A percentile compares a stretch with the other conserved stretches of the same genome.
Conservation (phyloP, 2,329 filamentous ascomycete genomes). For the Chrysosporium keratinophilum region DNA sequence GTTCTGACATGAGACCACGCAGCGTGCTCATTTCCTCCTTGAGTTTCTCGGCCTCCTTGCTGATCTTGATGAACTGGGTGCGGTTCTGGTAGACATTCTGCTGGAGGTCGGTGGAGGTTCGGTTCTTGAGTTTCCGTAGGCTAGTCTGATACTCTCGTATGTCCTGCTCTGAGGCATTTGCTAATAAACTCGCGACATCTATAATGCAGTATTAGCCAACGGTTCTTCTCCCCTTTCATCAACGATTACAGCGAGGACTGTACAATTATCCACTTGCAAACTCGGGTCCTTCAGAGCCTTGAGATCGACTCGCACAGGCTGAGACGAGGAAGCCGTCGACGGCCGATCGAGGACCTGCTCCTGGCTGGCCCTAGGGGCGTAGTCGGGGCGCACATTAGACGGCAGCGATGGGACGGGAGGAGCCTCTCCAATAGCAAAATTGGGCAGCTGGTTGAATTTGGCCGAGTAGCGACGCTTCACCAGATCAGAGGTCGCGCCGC, state of each 20-base stretch:
- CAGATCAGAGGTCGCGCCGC: constrained; percentile 59
- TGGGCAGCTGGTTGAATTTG: constrained; percentile 68
- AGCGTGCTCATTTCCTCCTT: constrained; percentile 92
- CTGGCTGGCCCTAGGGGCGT: constrained; percentile 26
- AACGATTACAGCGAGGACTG: no score
- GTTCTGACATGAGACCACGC: constrained; percentile 79
- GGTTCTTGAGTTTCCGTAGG: constrained; percentile 63
- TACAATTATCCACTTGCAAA: constrained; percentile 68
- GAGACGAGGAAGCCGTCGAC: constrained; percentile 45
- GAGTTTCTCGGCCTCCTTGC: constrained; percentile 95
- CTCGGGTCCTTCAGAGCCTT: constrained; percentile 70
- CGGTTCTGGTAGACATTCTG: constrained; percentile 95
- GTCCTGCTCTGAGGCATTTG: constrained; percentile 78
- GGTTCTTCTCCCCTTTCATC: no score
- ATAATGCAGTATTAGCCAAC: constrained; percentile 9
- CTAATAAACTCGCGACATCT: constrained; percentile 53
- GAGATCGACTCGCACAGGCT: constrained; percentile 60
- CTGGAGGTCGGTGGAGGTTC: constrained; percentile 74
- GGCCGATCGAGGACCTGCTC: constrained; percentile 5
- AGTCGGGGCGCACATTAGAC: constrained; percentile 46
- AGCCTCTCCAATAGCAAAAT: constrained; percentile 52
- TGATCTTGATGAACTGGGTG: constrained; percentile 98
- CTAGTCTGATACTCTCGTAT: constrained; percentile 71
- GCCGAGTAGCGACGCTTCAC: constrained; percentile 94
- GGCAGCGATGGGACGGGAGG: constrained; percentile 63